Percentiles rank a stretch among this genome's conserved stretches.
These are phyloP conservation scores for Knoxia roxburghii DNA, from an alignment of 257 asterid species.

Conservation along the genomic window DNA sequence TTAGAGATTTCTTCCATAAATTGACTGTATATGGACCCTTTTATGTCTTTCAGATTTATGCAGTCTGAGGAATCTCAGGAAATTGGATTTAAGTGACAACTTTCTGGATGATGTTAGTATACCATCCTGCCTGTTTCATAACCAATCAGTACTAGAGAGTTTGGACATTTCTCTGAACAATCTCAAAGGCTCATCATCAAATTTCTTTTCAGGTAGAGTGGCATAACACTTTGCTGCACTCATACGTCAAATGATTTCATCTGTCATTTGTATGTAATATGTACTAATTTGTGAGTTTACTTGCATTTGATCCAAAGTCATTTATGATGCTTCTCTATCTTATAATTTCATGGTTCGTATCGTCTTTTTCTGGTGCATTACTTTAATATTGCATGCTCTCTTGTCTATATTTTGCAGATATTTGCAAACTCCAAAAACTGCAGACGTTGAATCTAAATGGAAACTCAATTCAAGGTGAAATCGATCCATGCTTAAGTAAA, in stretches of 20 bases:
- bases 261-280: no score
- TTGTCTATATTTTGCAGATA: conserved; percentile 11
- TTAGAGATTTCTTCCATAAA: not conserved
- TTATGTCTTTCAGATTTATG: conserved; percentile 1
- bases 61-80: conserved; percentile 3
- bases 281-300: no score
- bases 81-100: not conserved
- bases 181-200: conserved; percentile 10
- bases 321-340: no score
- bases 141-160: conserved; percentile 10
- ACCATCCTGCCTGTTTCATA: conserved; percentile 14
- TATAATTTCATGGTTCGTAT: no score
- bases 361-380: not conserved
- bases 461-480: conserved; percentile 18
- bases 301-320: no score
- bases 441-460: conserved; percentile 17
- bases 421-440: conserved; percentile 20
- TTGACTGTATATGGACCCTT: not conserved
- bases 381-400: not conserved
- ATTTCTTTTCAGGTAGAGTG: conserved; percentile 7
- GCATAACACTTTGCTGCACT: not conserved
- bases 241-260: not conserved
- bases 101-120: conserved; percentile 5
- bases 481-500: conserved; percentile 18
- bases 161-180: conserved; percentile 16